phyloP scores from a whole-genome alignment of 2,329 filamentous ascomycete genomes.

The Ceratocystis destructans region DNA sequence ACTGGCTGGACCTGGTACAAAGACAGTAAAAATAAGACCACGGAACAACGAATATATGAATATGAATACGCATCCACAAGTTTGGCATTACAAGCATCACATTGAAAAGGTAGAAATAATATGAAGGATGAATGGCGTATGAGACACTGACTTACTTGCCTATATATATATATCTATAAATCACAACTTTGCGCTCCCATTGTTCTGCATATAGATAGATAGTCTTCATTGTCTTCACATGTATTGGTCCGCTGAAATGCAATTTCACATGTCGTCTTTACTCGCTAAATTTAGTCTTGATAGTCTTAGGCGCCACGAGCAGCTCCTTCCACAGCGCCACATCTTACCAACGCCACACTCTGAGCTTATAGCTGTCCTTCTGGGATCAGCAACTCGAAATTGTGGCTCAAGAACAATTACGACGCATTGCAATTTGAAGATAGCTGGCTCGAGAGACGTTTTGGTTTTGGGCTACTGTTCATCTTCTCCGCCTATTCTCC shows the following conservation, averaged over 20 bases:
- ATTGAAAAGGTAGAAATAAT: neutral
- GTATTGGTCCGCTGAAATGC: neutral
- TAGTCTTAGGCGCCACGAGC: neutral
- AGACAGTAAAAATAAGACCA: neutral
- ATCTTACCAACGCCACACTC: neutral
- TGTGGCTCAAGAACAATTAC: neutral
- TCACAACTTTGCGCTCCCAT: neutral
- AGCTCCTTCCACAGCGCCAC: neutral
- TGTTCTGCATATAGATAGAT: too few species aligned
- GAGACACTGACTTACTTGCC: too few species aligned
- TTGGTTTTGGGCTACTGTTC: neutral
- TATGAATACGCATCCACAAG: neutral
- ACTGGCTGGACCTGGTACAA: neutral
- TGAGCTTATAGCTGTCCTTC: slow-evolving; percentile 14
- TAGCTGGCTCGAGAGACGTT: slow-evolving; percentile 1
- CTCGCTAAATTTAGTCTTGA: too few species aligned
- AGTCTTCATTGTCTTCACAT: neutral
- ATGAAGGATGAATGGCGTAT: too few species aligned
- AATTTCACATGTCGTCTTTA: neutral
- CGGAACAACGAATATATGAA: slow-evolving; percentile 7
- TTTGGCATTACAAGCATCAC: neutral
- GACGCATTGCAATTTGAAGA: neutral
- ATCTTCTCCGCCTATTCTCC: neutral
- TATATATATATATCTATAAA: neutral
- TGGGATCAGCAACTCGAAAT: neutral